These are phyloP conservation scores for Fusarium papillatum DNA, from an alignment of 2,329 filamentous ascomycete genomes.

Conservation along the genomic window DNA sequence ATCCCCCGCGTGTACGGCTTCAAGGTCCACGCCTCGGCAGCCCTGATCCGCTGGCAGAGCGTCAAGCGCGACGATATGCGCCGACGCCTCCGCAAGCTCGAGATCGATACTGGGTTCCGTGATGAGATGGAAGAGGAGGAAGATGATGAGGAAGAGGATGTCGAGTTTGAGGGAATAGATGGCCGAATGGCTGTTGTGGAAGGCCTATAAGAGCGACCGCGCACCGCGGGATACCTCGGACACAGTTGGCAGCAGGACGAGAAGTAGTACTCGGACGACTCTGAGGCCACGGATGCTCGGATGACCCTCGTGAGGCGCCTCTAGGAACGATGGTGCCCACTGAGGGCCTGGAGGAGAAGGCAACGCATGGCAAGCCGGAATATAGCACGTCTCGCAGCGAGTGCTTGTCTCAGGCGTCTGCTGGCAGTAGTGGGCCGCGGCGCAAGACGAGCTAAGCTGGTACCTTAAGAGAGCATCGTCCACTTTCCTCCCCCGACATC, in stretches of 20 bases:
- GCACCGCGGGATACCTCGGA: neutral
- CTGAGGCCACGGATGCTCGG: neutral
- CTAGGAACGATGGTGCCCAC: neutral
- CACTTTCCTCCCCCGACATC: neutral
- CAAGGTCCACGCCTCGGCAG: conserved; percentile 91
- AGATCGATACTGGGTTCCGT: conserved; percentile 85
- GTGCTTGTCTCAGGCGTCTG: neutral
- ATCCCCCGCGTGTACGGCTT: conserved; percentile 95
- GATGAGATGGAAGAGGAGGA: conserved; percentile 77
- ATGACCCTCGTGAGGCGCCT: neutral
- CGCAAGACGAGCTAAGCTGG: neutral
- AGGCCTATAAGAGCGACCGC: conserved; percentile 34
- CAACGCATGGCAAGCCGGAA: neutral
- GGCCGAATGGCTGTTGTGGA: conserved; percentile 46
- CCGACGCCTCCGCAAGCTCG: conserved; percentile 76
- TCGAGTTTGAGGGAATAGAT: conserved; percentile 55
- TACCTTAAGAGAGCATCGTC: neutral
- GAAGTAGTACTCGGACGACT: neutral
- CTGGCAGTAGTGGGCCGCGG: neutral
- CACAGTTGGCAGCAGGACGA: neutral
- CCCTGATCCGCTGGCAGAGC: conserved; percentile 93
- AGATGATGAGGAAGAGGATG: conserved; percentile 68
- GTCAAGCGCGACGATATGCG: conserved; percentile 86
- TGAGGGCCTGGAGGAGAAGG: neutral
- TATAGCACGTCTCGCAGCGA: neutral